A percentile compares a stretch with the other conserved stretches of the same genome.
Evolutionary conservation across 768 basidiomycete genomes (phyloP).

Genomic region (Naganishia antarctica): DNA sequence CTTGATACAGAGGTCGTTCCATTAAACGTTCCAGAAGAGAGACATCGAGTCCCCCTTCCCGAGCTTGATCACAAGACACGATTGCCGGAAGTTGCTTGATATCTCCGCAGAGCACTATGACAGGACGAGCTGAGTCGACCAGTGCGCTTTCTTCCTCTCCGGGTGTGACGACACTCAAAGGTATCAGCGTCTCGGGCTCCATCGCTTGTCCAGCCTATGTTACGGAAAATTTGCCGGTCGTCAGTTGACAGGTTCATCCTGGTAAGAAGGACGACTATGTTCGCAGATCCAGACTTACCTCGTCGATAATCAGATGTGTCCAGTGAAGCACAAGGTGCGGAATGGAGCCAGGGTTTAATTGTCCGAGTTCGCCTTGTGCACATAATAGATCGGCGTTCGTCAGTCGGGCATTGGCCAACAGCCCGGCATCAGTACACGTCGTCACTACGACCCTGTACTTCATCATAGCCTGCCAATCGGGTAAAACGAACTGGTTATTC

Average conservation of each 20-base stretch:
- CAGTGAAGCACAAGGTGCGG: slow-evolving; percentile 38
- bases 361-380: slow-evolving; percentile 29
- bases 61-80: slow-evolving; percentile 38
- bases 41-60: slow-evolving; percentile 44
- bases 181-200: slow-evolving; percentile 46
- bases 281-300: slow-evolving; percentile 31
- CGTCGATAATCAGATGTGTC: slow-evolving; percentile 49
- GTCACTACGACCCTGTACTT: slow-evolving; percentile 43
- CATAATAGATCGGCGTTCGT: slow-evolving; percentile 42
- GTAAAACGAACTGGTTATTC: slow-evolving; percentile 10
- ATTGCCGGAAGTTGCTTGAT: slow-evolving; percentile 48
- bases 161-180: slow-evolving; percentile 39
- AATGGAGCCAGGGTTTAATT: slow-evolving; percentile 29
- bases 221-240: too few species aligned
- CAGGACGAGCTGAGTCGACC: slow-evolving; percentile 16
- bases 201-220: slow-evolving; percentile 49
- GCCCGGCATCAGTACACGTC: slow-evolving; percentile 41
- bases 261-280: background rate
- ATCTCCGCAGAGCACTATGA: slow-evolving; percentile 48
- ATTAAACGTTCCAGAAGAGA: slow-evolving; percentile 49
- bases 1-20: slow-evolving; percentile 25
- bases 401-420: slow-evolving; percentile 38
- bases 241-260: background rate
- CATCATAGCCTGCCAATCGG: slow-evolving; percentile 32
- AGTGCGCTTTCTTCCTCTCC: slow-evolving; percentile 8